Evolutionary conservation across 2,329 filamentous ascomycete genomes (phyloP).

Genomic region (Fusarium sp.): DNA sequence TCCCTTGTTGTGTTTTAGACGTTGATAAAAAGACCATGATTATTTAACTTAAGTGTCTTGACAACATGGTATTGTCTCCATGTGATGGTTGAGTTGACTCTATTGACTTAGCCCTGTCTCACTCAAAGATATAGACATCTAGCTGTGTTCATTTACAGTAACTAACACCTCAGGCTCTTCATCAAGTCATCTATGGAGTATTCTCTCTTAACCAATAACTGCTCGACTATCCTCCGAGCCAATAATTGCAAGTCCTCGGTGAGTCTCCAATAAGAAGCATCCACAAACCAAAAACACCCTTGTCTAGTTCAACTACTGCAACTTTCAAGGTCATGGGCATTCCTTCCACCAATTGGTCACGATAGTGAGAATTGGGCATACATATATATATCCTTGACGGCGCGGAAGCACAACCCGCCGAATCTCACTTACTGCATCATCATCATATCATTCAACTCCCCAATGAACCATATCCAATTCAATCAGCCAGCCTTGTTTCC

Average conservation of each 20-base stretch:
- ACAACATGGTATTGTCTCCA: slow-evolving; percentile 14
- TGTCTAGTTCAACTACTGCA: neutral
- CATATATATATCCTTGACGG: neutral
- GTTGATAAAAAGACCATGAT: slow-evolving; percentile 23
- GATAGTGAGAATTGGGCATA: neutral
- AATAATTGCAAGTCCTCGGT: neutral
- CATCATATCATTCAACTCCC: neutral
- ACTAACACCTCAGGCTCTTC: neutral
- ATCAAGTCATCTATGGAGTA: neutral
- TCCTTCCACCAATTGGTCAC: neutral
- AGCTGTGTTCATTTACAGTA: neutral
- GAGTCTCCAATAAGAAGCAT: neutral
- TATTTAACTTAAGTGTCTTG: neutral
- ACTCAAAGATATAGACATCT: neutral
- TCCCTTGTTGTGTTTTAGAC: slow-evolving; percentile 25
- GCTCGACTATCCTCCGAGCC: neutral
- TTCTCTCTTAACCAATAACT: neutral
- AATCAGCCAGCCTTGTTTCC: slow-evolving; percentile 9
- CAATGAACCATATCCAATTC: neutral
- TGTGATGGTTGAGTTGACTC: neutral
- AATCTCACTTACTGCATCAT: neutral
- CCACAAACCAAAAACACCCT: neutral
- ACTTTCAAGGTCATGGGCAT: neutral
- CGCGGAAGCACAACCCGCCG: neutral
- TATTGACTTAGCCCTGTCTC: slow-evolving; percentile 9